phyloP scores from a whole-genome alignment of 257 asterid genomes.

The Nicotiana benthamiana region DNA sequence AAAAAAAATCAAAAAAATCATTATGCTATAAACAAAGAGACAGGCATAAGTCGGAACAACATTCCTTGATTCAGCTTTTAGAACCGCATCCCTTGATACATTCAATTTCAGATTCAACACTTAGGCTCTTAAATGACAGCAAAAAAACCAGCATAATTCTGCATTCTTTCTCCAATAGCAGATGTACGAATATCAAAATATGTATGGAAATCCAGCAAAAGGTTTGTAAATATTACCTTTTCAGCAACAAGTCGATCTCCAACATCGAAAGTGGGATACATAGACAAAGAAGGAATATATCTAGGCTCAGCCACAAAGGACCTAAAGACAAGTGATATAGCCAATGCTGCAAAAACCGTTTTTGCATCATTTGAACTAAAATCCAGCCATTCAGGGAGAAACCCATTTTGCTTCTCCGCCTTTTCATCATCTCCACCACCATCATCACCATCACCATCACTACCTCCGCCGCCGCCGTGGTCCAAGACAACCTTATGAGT shows the following conservation, averaged over 20 bases:
- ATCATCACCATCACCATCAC: conserved; percentile 19
- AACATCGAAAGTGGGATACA: conserved; percentile 93
- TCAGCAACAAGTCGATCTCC: conserved; percentile 94
- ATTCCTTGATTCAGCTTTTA: no score
- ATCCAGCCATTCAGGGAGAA: conserved; percentile 78
- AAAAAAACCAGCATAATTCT: no score
- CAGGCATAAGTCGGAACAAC: no score
- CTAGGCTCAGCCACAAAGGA: conserved; percentile 93
- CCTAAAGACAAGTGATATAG: conserved; percentile 73
- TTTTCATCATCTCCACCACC: conserved; percentile 52
- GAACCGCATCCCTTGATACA: no score
- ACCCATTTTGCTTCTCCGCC: conserved; percentile 37
- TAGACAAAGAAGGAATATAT: conserved; percentile 85
- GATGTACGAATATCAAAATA: neutral
- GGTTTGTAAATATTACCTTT: conserved; percentile 36
- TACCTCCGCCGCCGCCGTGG: conserved; percentile 25
- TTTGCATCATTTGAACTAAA: conserved; percentile 69
- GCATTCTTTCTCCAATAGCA: no score
- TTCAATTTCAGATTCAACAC: no score
- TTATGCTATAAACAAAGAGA: no score
- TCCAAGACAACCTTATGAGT: conserved; percentile 31
- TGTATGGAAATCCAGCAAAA: neutral
- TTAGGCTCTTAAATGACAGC: no score
- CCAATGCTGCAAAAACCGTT: conserved; percentile 74
- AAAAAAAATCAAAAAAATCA: no score